Evolutionary conservation across 495 filamentous ascomycete species (phyloP).

Genomic region (Neohortaea acidophila): DNA sequence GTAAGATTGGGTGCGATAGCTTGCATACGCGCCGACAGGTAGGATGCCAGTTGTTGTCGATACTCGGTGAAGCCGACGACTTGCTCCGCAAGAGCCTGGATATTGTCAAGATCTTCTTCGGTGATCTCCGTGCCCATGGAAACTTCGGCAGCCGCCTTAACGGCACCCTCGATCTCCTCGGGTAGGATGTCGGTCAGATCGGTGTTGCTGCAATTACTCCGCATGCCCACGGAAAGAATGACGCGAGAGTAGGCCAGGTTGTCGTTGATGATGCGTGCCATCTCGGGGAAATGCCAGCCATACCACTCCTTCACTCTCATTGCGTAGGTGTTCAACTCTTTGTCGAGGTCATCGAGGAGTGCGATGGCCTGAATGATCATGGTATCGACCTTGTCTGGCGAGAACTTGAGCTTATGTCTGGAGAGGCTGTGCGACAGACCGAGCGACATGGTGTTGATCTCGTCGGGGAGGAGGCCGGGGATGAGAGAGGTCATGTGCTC

Average conservation of each 20-base stretch:
- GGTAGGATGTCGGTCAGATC: conserved; percentile 89
- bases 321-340: conserved; percentile 95
- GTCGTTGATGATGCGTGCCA: conserved; percentile 93
- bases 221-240: conserved; percentile 76
- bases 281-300: conserved; percentile 97
- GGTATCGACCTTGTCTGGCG: conserved; percentile 94
- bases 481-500: conserved; percentile 80
- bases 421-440: conserved; percentile 94
- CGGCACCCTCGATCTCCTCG: conserved; percentile 82
- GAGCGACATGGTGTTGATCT: conserved; percentile 81
- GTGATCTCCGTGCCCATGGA: conserved; percentile 98
- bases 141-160: conserved; percentile 88
- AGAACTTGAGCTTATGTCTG: conserved; percentile 98
- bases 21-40: conserved; percentile 85
- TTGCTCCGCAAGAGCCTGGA: conserved; percentile 77
- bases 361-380: conserved; percentile 98
- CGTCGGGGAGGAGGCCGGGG: conserved; percentile 68
- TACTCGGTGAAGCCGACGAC: conserved; percentile 85
- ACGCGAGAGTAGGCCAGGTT: conserved; percentile 87
- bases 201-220: conserved; percentile 51
- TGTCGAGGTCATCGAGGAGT: conserved; percentile 89
- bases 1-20: conserved; percentile 96
- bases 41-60: conserved; percentile 70
- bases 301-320: conserved; percentile 99
- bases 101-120: conserved; percentile 75